Evolutionary conservation across 2,329 filamentous ascomycete genomes (phyloP), one percentile per base, ranked within the genome.

Genomic region (Sporothrix sp.): DNA sequence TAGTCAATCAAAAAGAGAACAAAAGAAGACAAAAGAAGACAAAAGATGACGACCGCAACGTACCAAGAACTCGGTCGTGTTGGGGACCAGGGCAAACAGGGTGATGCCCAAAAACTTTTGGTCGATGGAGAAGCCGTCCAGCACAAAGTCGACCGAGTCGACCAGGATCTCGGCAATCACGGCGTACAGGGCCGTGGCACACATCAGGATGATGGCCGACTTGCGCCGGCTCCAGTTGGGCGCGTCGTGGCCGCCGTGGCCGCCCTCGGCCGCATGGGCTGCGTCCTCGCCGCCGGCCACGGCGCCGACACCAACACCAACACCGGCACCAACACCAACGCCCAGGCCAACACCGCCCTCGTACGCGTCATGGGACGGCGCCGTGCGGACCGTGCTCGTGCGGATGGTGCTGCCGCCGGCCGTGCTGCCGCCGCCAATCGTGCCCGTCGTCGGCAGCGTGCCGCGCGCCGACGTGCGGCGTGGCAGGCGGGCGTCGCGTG

Each of bases 91-190:
- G 6, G 94, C 91, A 66, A 98, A 98, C 42, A 98, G 73, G 1
- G 93, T 97, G 58, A 98, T 95, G 42, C 93, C 93, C 51, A 98
- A 71, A 68, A 98, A 97, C 66, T 98, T 98, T 63, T 97, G 89
- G 63, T 97, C 90, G 59, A 98, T 88, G 47, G 89, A 82, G 49
- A 94, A 85, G 56, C 86, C 90, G 56, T 91, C 81, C 47, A 98
- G 70, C 7, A 98, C 91, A n/a, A 93, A 87, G 63, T 98, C 94
- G 1, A 98, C 94, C 0, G 91, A 97, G 65, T 95, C 87, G 37
- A 98, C 94, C 6, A 98, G 71, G 49, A 98, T 96, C 66, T 98
- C 93, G 7, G 93, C 93, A 63, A 98, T 95, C 33, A 97, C 72
- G n/a, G 94, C 93, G 64, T 98, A 98, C 11, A 95, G 76, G 13